Evolutionary conservation across 768 basidiomycete genomes (phyloP).

Genomic region (Mycena polygramma): DNA sequence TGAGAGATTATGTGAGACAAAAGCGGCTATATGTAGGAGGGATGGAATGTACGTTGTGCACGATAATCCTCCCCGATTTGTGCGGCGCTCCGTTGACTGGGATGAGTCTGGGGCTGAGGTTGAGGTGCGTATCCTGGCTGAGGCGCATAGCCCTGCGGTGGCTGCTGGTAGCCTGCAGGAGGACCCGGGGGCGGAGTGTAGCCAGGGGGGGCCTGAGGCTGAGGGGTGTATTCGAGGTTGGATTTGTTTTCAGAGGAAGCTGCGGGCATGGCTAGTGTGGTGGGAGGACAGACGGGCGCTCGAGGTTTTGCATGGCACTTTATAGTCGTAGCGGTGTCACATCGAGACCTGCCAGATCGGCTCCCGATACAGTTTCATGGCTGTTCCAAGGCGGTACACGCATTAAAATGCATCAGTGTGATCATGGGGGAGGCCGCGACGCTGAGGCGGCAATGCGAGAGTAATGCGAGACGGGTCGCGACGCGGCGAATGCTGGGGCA

Average conservation of each 20-base stretch:
- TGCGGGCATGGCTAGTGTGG: slow-evolving; percentile 19
- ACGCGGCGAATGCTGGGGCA: too few relatives aligned
- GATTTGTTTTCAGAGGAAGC: slow-evolving; percentile 29
- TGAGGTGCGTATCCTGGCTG: slow-evolving; percentile 27
- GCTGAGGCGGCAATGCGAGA: too few relatives aligned
- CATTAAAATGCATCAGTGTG: too few relatives aligned
- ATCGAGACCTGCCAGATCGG: neutral
- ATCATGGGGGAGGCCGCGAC: too few relatives aligned
- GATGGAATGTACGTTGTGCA: slow-evolving; percentile 38
- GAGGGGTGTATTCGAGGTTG: slow-evolving; percentile 23
- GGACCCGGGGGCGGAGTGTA: slow-evolving; percentile 11
- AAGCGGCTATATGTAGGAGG: neutral
- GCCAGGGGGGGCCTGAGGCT: slow-evolving; percentile 18
- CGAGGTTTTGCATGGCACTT: neutral
- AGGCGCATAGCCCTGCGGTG: slow-evolving; percentile 17
- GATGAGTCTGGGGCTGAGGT: slow-evolving; percentile 26
- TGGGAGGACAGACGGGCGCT: too few relatives aligned
- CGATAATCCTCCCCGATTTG: slow-evolving; percentile 45
- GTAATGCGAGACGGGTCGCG: too few relatives aligned
- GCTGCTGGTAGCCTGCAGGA: slow-evolving; percentile 6
- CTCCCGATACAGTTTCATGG: neutral
- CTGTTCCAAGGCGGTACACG: slow-evolving; percentile 2
- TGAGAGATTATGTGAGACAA: slow-evolving; percentile 18
- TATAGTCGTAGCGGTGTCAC: neutral
- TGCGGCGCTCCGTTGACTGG: slow-evolving; percentile 25